Evolutionary conservation across 805 yeast genomes (phyloP), one percentile per base, ranked within the genome.

Genomic region (Saturnispora quitensis): DNA sequence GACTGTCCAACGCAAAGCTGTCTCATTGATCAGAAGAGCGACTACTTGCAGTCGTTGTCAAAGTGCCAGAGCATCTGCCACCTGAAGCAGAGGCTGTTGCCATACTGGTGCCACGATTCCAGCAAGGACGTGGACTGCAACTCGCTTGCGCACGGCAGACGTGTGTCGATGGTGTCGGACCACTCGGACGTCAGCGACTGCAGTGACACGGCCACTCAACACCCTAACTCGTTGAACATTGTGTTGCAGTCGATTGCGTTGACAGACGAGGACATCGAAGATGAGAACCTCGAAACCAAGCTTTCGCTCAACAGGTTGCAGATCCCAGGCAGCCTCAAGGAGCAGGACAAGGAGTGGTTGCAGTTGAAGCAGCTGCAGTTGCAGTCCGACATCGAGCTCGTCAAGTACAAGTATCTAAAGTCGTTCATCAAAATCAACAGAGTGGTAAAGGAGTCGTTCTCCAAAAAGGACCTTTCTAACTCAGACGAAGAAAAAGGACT

Each of bases 341-440:
- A n/a, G 15, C 10, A 28, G 9, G 48, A 51, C 18, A 51, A 48
- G 5, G 45, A 46, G 20, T 59, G 62, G 47, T 27, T 63, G 35
- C 54, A 59, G 0, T 33, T 64, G 24, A 64, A 64, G 52, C 63
- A 62, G 44, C 45, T 59, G 3, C 65, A 63, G 46, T 43, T 63
- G 8, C 42, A 56, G 7, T 51, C 62, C 4, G 69, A 66, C 50
- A 22, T 62, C 6, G 57, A 64, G 20, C 48, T 63, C 33, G 53
- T 63, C 5, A 62, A 62, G 48, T 66, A 59, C 52, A 60, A 65
- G 44, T 64, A 62, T 35, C n/a, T 62, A 12, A 60, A 64, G 47
- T 47, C 55, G 8, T 59, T 61, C 50, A 47, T 63, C 5, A 47
- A 57, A 50, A 55, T 63, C 43, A 66, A 65, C 45, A 56, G 52